These are phyloP conservation scores for Bromus sterilis DNA, from an alignment of 176 grass and related monocot species.

Conservation along the genomic window DNA sequence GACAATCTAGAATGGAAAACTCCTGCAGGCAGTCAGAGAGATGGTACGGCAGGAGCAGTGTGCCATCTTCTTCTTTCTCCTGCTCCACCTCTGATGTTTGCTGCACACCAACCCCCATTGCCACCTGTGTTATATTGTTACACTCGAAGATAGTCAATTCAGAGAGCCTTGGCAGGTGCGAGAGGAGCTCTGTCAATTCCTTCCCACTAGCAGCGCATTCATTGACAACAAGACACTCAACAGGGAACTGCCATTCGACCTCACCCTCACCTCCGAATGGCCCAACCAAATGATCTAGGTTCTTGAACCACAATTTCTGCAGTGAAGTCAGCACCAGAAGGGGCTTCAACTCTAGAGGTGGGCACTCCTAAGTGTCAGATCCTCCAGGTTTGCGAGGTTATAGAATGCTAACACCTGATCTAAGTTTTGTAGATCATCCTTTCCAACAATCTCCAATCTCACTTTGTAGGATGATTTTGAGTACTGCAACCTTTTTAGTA, in stretches of 20 bases:
- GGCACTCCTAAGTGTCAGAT: fast-evolving
- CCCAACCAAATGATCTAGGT: too few relatives aligned
- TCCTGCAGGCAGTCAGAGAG: too few relatives aligned
- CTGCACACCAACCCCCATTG: too few relatives aligned
- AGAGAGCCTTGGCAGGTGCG: background rate
- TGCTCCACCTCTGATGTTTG: too few relatives aligned
- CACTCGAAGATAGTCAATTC: fast-evolving
- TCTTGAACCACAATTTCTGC: background rate
- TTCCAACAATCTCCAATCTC: background rate
- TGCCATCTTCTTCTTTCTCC: too few relatives aligned
- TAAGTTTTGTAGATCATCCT: background rate
- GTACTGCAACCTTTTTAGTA: fast-evolving
- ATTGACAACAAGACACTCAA: too few relatives aligned
- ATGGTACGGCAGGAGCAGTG: too few relatives aligned
- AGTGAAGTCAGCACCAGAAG: background rate
- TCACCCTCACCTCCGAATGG: too few relatives aligned
- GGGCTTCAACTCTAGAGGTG: background rate
- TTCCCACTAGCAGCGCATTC: too few relatives aligned
- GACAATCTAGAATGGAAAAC: too few relatives aligned
- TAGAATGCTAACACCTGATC: background rate
- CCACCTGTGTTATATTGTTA: background rate
- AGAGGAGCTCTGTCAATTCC: background rate
- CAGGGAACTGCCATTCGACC: too few relatives aligned
- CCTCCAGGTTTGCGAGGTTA: background rate
- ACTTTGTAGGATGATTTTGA: too few relatives aligned